Conservation (phyloP, 768 basidiomycete genomes). For the Calvatia gigantea region DNA sequence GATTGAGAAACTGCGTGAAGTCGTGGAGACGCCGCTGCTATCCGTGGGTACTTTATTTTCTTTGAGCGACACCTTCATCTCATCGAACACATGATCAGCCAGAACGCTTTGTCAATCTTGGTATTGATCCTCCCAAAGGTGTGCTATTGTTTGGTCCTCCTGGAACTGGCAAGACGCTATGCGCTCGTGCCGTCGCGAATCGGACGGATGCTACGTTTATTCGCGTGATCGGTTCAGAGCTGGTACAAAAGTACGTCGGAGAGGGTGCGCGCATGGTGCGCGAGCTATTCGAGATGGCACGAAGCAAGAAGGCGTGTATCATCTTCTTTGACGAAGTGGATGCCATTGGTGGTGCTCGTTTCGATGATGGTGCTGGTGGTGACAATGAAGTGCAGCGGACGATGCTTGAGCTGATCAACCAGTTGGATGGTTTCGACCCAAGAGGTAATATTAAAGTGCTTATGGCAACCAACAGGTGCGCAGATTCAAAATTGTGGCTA, state of each 20-base stretch:
- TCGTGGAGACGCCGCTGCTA: slow-evolving; percentile 93
- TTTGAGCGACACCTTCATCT: background rate
- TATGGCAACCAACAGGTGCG: slow-evolving; percentile 96
- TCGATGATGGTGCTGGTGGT: slow-evolving; percentile 97
- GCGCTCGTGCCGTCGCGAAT: slow-evolving; percentile 97
- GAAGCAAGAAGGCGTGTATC: slow-evolving; percentile 98
- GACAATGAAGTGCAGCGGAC: slow-evolving; percentile 99
- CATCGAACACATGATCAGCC: slow-evolving; percentile 56
- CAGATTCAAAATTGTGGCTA: slow-evolving; percentile 4
- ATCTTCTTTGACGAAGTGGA: slow-evolving; percentile 99
- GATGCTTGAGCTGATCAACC: slow-evolving; percentile 99
- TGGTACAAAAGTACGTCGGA: slow-evolving; percentile 99
- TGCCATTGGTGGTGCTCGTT: slow-evolving; percentile 96
- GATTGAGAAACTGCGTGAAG: slow-evolving; percentile 97
- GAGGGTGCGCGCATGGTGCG: slow-evolving; percentile 99
- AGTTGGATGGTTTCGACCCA: slow-evolving; percentile 97
- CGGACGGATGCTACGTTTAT: slow-evolving; percentile 99
- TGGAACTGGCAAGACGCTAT: slow-evolving; percentile 98
- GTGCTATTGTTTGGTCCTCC: slow-evolving; percentile 94
- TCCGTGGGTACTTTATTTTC: slow-evolving; percentile 53
- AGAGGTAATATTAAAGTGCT: slow-evolving; percentile 99
- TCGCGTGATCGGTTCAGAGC: slow-evolving; percentile 96
- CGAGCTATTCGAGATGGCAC: slow-evolving; percentile 98
- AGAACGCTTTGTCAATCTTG: slow-evolving; percentile 97
- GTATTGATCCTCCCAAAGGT: slow-evolving; percentile 98